Percentiles rank a stretch among this genome's conserved stretches.
phyloP scores from a whole-genome alignment of 2,329 filamentous ascomycete genomes.

The Torrubiellomyces zombiae region DNA sequence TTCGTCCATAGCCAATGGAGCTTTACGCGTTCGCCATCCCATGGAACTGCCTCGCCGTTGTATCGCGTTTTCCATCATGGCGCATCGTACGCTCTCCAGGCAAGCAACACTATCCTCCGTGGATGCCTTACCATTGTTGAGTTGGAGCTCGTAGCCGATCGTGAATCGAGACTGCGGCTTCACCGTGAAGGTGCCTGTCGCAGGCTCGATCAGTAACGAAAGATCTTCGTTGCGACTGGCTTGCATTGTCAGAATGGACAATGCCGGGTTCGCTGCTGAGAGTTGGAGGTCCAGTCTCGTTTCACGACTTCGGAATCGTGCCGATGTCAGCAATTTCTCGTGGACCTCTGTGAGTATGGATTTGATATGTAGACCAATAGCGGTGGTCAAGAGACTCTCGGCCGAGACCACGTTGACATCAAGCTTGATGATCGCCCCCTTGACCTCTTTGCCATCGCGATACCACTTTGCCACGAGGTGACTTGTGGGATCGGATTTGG shows the following conservation, averaged over 20 bases:
- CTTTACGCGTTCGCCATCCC: conserved; percentile 43
- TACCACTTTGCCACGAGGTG: conserved; percentile 62
- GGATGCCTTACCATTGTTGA: conserved; percentile 44
- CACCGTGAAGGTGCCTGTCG: conserved; percentile 60
- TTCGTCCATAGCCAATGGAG: conserved; percentile 34
- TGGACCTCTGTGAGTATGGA: conserved; percentile 54
- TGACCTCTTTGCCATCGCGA: conserved; percentile 60
- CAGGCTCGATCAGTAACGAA: conserved; percentile 53
- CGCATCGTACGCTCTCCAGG: conserved; percentile 45
- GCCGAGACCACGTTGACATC: conserved; percentile 53
- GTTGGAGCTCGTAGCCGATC: conserved; percentile 40
- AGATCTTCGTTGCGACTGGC: conserved; percentile 46
- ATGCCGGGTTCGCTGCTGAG: conserved; percentile 44
- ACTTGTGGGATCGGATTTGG: conserved; percentile 30
- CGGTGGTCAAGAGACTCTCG: conserved; percentile 54
- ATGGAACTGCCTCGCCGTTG: conserved; percentile 40
- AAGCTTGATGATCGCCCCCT: conserved; percentile 48
- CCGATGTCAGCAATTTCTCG: conserved; percentile 38
- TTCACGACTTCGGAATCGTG: conserved; percentile 43
- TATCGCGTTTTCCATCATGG: conserved; percentile 44
- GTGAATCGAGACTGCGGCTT: conserved; percentile 44
- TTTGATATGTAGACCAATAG: conserved; percentile 60
- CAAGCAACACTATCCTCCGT: conserved; percentile 37
- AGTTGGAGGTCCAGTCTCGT: conserved; percentile 40
- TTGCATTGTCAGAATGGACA: conserved; percentile 52